Base-by-base conservation (phyloP, 768 basidiomycete species). In the Boletus subcaerulescens region DNA sequence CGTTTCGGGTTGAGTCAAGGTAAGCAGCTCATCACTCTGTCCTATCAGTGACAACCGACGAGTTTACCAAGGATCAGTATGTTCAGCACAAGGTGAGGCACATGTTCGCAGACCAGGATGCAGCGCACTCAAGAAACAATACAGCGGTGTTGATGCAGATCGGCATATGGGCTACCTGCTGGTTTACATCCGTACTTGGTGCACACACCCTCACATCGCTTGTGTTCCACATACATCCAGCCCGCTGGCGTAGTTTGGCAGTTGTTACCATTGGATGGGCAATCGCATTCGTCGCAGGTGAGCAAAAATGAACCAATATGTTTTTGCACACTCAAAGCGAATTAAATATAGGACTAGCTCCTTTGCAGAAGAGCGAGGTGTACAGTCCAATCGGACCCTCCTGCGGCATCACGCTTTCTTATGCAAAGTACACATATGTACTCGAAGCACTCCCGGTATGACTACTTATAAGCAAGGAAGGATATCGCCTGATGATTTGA, bases 201-300 rank as follows among this genome's bases (percentile, higher is more conserved):
- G 60, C 87, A 11, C 88, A 91, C 66, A 82, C 84, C 0, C 86
- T 89, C 74, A 79, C 75, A 58, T 82, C 86, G 15, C 74, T 90
- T 38, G 82, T 85, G 14, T 71, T 90, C 50, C 77, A 76, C 42
- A 74, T 74, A 56, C 78, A 78, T 35, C 81, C 83, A 56, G 78
- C 82, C 9, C 62, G 68, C 14, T 74, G 81, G 67, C 70, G 81
- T 31, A 82, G 77, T 55, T 65, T 70, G 2, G 65, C 67, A 4
- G 67, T 73, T 11, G 77, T 82, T 20, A 47, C 61, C 14, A 40
- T 80, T 41, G 87, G 88, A 45, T 89, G 88, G 87, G 58, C 68
- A 9, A 58, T 74, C 26, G 72, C 86, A 13, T 57, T 74, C 9
- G 52, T 77, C 11, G 66, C 80, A 45, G 84, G 88, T 87, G 48